Conservation (phyloP, 192 early-diverging fungal species). For the Geranomyces variabilis region DNA sequence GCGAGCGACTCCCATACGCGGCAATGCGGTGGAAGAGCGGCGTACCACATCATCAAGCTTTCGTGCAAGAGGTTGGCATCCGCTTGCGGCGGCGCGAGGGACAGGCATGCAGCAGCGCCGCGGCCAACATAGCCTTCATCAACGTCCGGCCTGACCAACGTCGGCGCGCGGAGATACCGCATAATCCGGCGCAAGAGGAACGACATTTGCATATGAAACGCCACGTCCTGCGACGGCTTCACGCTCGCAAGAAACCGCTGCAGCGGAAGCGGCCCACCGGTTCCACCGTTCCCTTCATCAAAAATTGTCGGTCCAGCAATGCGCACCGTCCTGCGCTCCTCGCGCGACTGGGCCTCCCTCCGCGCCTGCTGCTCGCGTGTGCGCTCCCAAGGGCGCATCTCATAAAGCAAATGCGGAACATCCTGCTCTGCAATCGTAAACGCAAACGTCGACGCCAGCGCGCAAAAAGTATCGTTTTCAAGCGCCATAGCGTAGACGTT, state of each 20-base stretch:
- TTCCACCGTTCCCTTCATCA: background rate
- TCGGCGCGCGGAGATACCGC: slow-evolving; percentile 12
- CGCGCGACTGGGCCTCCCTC: background rate
- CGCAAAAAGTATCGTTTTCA: slow-evolving; percentile 8
- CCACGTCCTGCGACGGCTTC: background rate
- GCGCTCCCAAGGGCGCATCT: slow-evolving; percentile 27
- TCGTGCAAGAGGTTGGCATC: slow-evolving; percentile 21
- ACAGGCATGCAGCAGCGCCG: slow-evolving; percentile 12
- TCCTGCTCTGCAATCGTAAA: slow-evolving; percentile 16
- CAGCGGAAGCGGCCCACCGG: background rate
- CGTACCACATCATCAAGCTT: slow-evolving; percentile 21
- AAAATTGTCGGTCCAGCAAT: background rate
- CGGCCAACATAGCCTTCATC: slow-evolving; percentile 6
- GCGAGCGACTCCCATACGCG: slow-evolving; percentile 20
- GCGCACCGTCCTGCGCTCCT: background rate
- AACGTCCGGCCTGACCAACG: background rate
- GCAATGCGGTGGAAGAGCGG: background rate
- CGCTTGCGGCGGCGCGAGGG: background rate
- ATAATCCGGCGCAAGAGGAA: slow-evolving; percentile 13
- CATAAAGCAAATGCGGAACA: slow-evolving; percentile 15
- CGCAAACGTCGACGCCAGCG: slow-evolving; percentile 20
- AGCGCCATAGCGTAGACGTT: slow-evolving; percentile 13
- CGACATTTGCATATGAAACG: slow-evolving; percentile 11
- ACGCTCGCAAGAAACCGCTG: background rate
- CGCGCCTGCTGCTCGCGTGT: background rate